Conservation (phyloP, 1,139 yeast genomes). For the Meyerozyma sp. region DNA sequence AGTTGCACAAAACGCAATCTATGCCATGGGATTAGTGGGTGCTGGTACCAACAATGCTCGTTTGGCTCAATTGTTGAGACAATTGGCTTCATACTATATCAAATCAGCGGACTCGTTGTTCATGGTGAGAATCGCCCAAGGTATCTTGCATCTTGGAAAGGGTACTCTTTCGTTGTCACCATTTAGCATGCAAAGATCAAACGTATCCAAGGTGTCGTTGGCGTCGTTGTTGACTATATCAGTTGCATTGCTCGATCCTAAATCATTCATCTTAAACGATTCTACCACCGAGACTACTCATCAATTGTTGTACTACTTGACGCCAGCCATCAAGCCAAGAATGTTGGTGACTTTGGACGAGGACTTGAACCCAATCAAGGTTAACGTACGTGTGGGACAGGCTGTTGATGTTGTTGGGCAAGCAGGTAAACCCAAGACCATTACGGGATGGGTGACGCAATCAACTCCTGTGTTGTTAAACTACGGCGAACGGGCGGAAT, state of each 20-base stretch:
- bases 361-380: conserved; percentile 80
- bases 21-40: conserved; percentile 96
- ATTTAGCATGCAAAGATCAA: conserved; percentile 83
- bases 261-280: conserved; percentile 52
- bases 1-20: conserved; percentile 92
- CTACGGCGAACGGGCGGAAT: conserved; percentile 93
- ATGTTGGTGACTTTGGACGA: conserved; percentile 92
- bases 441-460: conserved; percentile 99
- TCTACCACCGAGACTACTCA: conserved; percentile 59
- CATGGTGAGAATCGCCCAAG: conserved; percentile 93
- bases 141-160: conserved; percentile 91
- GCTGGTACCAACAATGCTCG: conserved; percentile 99
- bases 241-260: conserved; percentile 83
- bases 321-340: conserved; percentile 89
- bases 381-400: conserved; percentile 95
- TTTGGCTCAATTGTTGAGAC: conserved; percentile 90
- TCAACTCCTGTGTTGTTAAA: conserved; percentile 93
- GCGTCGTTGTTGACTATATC: conserved; percentile 86
- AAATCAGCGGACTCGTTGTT: conserved; percentile 89
- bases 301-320: conserved; percentile 73
- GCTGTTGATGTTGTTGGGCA: conserved; percentile 99
- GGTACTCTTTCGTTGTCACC: conserved; percentile 90
- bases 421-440: conserved; percentile 97
- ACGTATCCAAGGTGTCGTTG: conserved; percentile 80
- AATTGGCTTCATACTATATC: conserved; percentile 87